phyloP scores from a whole-genome alignment of 306 rosid species.

The Leucaena leucocephala region DNA sequence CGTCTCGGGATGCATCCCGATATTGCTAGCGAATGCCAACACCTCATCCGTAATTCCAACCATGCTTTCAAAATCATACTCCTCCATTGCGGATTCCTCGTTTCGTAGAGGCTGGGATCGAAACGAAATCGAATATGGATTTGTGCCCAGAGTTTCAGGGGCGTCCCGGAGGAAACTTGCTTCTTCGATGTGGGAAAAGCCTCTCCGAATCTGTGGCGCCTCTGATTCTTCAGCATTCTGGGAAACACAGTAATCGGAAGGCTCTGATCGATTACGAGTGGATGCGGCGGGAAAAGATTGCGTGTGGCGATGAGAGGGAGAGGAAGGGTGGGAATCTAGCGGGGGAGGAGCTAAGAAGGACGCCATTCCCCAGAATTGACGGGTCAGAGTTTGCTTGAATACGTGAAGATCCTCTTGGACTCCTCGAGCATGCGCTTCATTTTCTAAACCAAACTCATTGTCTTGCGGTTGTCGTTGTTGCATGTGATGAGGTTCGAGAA shows the following conservation, averaged over 20 bases:
- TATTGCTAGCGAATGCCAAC: slow-evolving; percentile 74
- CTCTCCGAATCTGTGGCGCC: slow-evolving; percentile 15
- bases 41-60: slow-evolving; percentile 91
- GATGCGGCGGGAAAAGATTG: slow-evolving; percentile 27
- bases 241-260: slow-evolving; percentile 31
- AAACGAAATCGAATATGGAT: slow-evolving; percentile 29
- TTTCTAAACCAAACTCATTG: slow-evolving; percentile 38
- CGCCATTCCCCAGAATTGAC: slow-evolving; percentile 93
- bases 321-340: slow-evolving; percentile 35
- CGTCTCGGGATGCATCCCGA: slow-evolving; percentile 98
- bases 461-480: slow-evolving; percentile 30
- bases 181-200: background rate
- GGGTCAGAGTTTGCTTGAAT: slow-evolving; percentile 77
- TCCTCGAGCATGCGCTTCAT: slow-evolving; percentile 59
- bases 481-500: background rate
- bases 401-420: slow-evolving; percentile 85
- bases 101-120: slow-evolving; percentile 35
- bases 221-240: slow-evolving; percentile 14
- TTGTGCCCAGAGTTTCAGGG: slow-evolving; percentile 25
- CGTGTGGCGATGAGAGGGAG: slow-evolving; percentile 21
- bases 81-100: slow-evolving; percentile 37
- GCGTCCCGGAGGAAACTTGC: background rate
- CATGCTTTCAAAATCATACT: slow-evolving; percentile 35
- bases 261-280: slow-evolving; percentile 30
- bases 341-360: slow-evolving; percentile 81